Percentiles rank a stretch among this genome's conserved stretches.
These are phyloP conservation scores for Oryza glaberrima DNA, from an alignment of 176 grass and related monocot genomes.

Conservation along the genomic window DNA sequence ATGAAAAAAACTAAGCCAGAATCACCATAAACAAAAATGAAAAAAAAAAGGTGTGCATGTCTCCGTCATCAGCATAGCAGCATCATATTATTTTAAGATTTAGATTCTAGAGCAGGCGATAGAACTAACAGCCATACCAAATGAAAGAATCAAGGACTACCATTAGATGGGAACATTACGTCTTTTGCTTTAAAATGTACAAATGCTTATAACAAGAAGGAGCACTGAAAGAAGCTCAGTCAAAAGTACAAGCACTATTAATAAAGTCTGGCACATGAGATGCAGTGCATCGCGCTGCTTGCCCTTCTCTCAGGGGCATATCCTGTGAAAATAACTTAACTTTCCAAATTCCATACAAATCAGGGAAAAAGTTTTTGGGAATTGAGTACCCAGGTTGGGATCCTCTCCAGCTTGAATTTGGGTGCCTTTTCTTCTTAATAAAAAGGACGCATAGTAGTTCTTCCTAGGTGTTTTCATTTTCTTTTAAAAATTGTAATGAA, in stretches of 20 bases:
- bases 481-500: not conserved
- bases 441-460: too few relatives aligned
- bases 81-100: constrained; percentile 5
- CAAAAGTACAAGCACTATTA: not conserved
- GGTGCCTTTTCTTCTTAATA: not conserved
- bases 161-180: not conserved
- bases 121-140: not conserved
- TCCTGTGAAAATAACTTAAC: not conserved
- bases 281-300: not conserved
- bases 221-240: not conserved
- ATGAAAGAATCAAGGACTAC: not conserved
- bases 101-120: not conserved
- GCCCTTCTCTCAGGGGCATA: not conserved
- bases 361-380: not conserved
- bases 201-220: not conserved
- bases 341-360: not conserved
- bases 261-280: not conserved
- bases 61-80: not conserved
- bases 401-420: not conserved
- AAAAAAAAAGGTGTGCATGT: not conserved
- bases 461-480: too few relatives aligned
- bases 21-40: not conserved
- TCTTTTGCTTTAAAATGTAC: not conserved
- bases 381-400: not conserved
- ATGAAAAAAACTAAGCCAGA: not conserved